These are phyloP conservation scores for Cercospora sojina DNA, from an alignment of 2,329 filamentous ascomycete species.

Conservation along the genomic window DNA sequence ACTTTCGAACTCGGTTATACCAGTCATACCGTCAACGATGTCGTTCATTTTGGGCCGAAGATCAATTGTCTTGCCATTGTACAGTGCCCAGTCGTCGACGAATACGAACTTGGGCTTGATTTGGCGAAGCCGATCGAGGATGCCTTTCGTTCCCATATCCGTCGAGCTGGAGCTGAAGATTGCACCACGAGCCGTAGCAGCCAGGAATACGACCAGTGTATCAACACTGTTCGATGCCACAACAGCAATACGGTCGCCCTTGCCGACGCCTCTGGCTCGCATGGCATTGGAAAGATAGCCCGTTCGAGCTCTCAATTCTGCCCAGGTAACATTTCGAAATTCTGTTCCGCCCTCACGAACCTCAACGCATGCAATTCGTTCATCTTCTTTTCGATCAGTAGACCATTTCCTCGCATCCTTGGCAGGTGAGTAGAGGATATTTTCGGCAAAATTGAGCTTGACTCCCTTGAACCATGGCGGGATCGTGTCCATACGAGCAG, in stretches of 20 bases:
- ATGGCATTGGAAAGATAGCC: constrained; percentile 65
- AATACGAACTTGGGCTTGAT: constrained; percentile 78
- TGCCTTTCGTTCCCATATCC: constrained; percentile 78
- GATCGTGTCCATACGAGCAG: constrained; percentile 65
- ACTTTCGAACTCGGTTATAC: constrained; percentile 59
- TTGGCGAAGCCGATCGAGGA: constrained; percentile 72
- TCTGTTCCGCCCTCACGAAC: constrained; percentile 64
- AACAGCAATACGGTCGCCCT: constrained; percentile 72
- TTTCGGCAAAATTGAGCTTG: constrained; percentile 75
- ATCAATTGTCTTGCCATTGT: constrained; percentile 74
- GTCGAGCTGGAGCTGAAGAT: constrained; percentile 71
- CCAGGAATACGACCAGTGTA: constrained; percentile 70
- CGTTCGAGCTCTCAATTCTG: constrained; percentile 60
- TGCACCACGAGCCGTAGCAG: constrained; percentile 67
- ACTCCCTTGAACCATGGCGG: constrained; percentile 78
- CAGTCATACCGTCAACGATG: constrained; percentile 62
- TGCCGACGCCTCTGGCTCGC: constrained; percentile 62
- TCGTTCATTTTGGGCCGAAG: constrained; percentile 69
- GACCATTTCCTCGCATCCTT: constrained; percentile 49
- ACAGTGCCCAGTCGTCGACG: constrained; percentile 75
- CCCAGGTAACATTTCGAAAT: constrained; percentile 62
- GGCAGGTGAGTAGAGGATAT: constrained; percentile 63
- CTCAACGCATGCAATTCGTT: constrained; percentile 68
- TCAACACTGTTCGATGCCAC: constrained; percentile 74
- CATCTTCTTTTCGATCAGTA: constrained; percentile 66